These are phyloP conservation scores for Kuraishia molischiana DNA, from an alignment of 805 yeast species.

Conservation along the genomic window DNA sequence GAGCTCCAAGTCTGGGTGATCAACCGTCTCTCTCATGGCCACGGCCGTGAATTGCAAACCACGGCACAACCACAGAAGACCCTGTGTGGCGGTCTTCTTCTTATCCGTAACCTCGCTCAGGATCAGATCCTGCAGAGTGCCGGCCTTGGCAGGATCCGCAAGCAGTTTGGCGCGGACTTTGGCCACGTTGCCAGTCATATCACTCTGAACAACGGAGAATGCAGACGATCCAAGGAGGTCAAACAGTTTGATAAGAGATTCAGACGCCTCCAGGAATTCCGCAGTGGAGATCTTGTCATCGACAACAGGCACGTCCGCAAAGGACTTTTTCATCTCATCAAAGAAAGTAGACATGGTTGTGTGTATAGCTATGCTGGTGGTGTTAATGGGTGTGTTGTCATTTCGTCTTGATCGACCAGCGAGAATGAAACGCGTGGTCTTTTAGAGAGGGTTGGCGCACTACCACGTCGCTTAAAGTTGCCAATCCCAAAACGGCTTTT, in stretches of 20 bases:
- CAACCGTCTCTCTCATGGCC: constrained; percentile 75
- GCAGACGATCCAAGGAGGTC: constrained; percentile 80
- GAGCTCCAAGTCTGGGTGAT: constrained; percentile 54
- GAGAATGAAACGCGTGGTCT: too few species aligned
- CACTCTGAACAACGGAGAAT: constrained; percentile 75
- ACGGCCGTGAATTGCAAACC: constrained; percentile 88
- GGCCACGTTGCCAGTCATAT: constrained; percentile 77
- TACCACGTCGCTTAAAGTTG: too few species aligned
- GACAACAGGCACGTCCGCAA: constrained; percentile 61
- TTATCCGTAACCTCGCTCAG: constrained; percentile 57
- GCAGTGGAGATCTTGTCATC: constrained; percentile 62
- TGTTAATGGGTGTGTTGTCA: too few species aligned
- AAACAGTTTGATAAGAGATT: constrained; percentile 72
- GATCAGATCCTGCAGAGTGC: constrained; percentile 73
- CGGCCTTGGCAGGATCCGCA: constrained; percentile 50
- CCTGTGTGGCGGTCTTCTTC: constrained; percentile 78
- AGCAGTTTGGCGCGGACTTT: constrained; percentile 62
- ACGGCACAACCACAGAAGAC: constrained; percentile 75
- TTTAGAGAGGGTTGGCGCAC: too few species aligned
- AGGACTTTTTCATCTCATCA: constrained; percentile 66
- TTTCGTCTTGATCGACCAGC: too few species aligned
- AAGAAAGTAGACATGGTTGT: constrained; percentile 46
- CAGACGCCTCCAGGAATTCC: constrained; percentile 75
- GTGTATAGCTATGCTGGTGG: too few species aligned
- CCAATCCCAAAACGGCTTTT: too few species aligned